Percentiles rank a stretch among this genome's conserved stretches.
Evolutionary conservation across 257 asterid genomes (phyloP).

Genomic region (Solanum sitiens): DNA sequence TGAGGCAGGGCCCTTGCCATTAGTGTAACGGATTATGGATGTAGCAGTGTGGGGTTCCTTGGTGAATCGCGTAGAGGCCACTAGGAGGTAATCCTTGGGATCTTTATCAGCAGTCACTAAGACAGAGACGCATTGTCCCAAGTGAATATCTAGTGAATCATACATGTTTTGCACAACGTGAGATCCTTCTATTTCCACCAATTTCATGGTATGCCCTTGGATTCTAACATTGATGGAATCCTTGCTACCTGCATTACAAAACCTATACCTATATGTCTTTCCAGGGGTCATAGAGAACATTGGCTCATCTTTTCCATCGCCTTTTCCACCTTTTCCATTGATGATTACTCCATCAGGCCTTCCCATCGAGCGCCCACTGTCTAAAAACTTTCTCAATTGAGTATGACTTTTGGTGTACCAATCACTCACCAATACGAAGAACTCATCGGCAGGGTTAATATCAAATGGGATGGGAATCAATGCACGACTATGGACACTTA

Average conservation of each 20-base stretch:
- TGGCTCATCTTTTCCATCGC: constrained; percentile 20
- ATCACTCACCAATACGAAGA: constrained; percentile 36
- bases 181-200: constrained; percentile 13
- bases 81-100: constrained; percentile 43
- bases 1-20: constrained; percentile 31
- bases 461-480: constrained; percentile 53
- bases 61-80: constrained; percentile 47
- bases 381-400: constrained; percentile 23
- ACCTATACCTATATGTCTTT: constrained; percentile 39
- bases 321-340: constrained; percentile 36
- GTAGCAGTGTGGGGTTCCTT: constrained; percentile 18
- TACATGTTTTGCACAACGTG: constrained; percentile 38
- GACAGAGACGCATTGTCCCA: constrained; percentile 55
- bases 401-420: constrained; percentile 48
- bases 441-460: constrained; percentile 29
- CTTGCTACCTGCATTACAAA: constrained; percentile 55
- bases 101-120: constrained; percentile 36
- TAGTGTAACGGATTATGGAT: constrained; percentile 26
- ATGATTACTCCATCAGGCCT: constrained; percentile 39
- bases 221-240: constrained; percentile 39
- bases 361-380: constrained; percentile 26
- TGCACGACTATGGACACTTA: constrained; percentile 36
- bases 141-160: constrained; percentile 44
- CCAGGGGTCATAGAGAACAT: constrained; percentile 35
- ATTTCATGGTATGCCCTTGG: constrained; percentile 44